These are phyloP conservation scores for Atkinsonella hypoxylon DNA, from an alignment of 2,329 filamentous ascomycete genomes.

Conservation along the genomic window DNA sequence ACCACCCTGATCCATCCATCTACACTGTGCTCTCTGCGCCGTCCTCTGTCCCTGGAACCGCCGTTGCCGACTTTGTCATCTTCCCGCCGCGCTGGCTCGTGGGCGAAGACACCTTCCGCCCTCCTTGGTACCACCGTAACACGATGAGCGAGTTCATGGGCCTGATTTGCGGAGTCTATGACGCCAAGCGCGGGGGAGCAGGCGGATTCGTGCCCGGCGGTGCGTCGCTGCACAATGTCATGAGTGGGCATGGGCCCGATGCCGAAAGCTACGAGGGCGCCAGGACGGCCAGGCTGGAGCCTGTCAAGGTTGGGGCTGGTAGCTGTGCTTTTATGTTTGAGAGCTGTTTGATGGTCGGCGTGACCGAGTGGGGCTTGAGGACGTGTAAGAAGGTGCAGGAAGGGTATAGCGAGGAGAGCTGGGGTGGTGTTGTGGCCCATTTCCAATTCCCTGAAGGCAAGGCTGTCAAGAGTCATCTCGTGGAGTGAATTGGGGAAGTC, in stretches of 20 bases:
- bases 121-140: constrained; percentile 63
- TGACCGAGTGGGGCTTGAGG: constrained; percentile 56
- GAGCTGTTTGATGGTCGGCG: constrained; percentile 56
- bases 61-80: constrained; percentile 60
- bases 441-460: constrained; percentile 35
- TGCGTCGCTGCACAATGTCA: constrained; percentile 55
- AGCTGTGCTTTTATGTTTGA: constrained; percentile 62
- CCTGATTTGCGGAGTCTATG: constrained; percentile 43
- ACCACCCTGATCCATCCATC: constrained; percentile 71
- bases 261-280: constrained; percentile 44
- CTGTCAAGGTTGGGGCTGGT: constrained; percentile 45
- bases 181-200: constrained; percentile 43
- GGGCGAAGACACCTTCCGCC: constrained; percentile 57
- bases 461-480: constrained; percentile 15
- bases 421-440: constrained; percentile 55
- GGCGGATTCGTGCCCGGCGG: constrained; percentile 46
- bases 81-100: constrained; percentile 64
- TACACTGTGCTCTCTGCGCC: constrained; percentile 58
- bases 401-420: constrained; percentile 55
- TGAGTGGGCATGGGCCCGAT: constrained; percentile 56
- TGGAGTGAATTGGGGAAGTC: neutral
- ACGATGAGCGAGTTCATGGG: constrained; percentile 57
- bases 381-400: constrained; percentile 46
- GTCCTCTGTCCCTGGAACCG: constrained; percentile 57
- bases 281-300: constrained; percentile 38